Base-by-base conservation (phyloP, 306 rosid genomes). In the Argentina anserina region DNA sequence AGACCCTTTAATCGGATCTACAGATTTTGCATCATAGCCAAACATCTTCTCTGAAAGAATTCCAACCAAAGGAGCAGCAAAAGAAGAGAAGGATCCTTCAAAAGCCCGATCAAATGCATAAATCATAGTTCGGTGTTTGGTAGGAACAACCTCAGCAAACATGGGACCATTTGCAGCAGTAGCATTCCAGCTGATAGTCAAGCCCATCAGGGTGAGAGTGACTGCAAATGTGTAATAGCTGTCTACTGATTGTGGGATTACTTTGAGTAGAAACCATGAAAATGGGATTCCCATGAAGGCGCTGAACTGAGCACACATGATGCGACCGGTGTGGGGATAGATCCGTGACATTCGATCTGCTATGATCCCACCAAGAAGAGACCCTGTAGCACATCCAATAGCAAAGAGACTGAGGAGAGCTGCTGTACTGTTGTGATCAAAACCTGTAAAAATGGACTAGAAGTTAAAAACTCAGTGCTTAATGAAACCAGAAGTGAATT, bases 21-120 rank as follows among this genome's bases (percentile, higher is more conserved):
- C 87, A 21, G 91, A 82, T 75, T 87, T 92, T 13, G 98, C 82
- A 53, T 88, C 75, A 63, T 94, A 94, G 21, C 99, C 99, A 62
- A 87, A 94, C 79, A 85, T 81, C 81, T 78, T 82, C 84, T 94
- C 99, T 0, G 99, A 88, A 42, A 94, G 96, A 76, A 94, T 94
- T 20, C 99, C 99, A 14, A 94, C 99, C 84, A 94, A 72, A 15
- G 99, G 99, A 81, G 99, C 99, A 12, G 99, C 99, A 67, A 91
- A 61, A 6, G 99, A 87, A 75, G 99, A 94, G 69, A 94, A 85
- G 0, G 99, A 94, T 52, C 96, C 99, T 81, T 94, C 97, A 6
- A 91, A 91, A 42, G 99, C 99, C n/a, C 97, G 87, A 72, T 94
- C 99, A 67, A 94, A 94, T 11, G 99, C 99, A 29, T 94, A 94